phyloP scores from a whole-genome alignment of 768 basidiomycete genomes.

The Trametes maxima region DNA sequence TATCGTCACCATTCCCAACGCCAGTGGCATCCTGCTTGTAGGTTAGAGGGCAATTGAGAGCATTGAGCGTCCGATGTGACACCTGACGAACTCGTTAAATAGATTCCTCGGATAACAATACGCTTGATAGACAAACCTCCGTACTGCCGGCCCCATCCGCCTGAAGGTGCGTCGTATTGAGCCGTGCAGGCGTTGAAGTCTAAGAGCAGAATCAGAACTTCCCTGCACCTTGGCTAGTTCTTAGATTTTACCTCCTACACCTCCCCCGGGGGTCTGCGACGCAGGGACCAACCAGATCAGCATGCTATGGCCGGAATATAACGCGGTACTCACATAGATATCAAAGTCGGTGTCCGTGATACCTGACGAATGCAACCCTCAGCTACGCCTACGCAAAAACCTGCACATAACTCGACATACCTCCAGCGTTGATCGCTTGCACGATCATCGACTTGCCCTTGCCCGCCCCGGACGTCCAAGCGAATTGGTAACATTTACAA shows the following conservation, averaged over 20 bases:
- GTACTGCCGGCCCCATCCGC: conserved; percentile 22
- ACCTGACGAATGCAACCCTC: not conserved
- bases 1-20: conserved; percentile 27
- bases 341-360: conserved; percentile 24
- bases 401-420: not conserved
- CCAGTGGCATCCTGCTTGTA: conserved; percentile 32
- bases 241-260: conserved; percentile 20
- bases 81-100: conserved; percentile 7
- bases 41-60: conserved; percentile 26
- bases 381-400: too few species aligned
- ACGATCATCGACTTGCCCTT: conserved; percentile 30
- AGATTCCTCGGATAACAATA: not conserved
- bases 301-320: not conserved
- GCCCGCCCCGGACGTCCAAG: conserved; percentile 30
- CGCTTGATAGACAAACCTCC: conserved; percentile 3
- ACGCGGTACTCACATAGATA: conserved; percentile 5
- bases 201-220: too few species aligned
- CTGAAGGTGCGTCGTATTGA: conserved; percentile 25
- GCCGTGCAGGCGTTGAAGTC: conserved; percentile 26
- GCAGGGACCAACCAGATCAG: not conserved
- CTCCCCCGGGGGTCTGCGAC: conserved; percentile 28
- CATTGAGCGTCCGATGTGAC: conserved; percentile 28
- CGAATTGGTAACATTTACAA: conserved; percentile 32
- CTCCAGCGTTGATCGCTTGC: conserved; percentile 31
- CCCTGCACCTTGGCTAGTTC: too few species aligned